Evolutionary conservation across 2,329 filamentous ascomycete species (phyloP), one percentile per base, ranked within the genome.

Genomic region (Trichoderma guizhouense): DNA sequence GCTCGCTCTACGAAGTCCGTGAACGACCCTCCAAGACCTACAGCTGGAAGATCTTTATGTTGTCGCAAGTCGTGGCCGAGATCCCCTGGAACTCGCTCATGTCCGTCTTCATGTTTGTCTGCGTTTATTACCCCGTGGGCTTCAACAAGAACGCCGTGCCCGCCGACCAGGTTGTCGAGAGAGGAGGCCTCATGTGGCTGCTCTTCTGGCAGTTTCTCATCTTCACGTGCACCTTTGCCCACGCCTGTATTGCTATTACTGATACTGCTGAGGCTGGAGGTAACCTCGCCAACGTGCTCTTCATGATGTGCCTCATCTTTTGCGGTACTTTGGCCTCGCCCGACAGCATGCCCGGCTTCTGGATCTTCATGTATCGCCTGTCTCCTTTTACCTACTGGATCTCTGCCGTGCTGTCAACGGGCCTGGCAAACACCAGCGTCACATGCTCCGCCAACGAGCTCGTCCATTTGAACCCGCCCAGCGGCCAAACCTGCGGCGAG

Each of bases 251-350:
- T n/a, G 67, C 67, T 30, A 69, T 69, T 15, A 69, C 67, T 2
- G 67, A 69, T 28, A 69, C 67, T 8, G 67, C 67, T 15, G 67
- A 69, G 18, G 67, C 67, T 1, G 67, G 67, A 3, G 67, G 67
- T 5, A 69, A 69, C 1, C 58, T 69, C 18, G 67, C 67, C 28
- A 69, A 69, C 0, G 76, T 90, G 0, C 67, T 90, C 18, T 81
- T 90, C 71, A 84, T 86, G 76, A 78, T 89, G 60, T 83, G 93
- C 2, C 85, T 93, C 14, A 87, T 87, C 1, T 94, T 95, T 83
- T 94, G 91, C 76, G 92, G 92, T 73, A 91, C 94, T 2, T 83
- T 93, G 5, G 92, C 93, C 0, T 91, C 91, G 0, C 0, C 85
- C 85, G 30, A 84, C 93, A 30, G 87, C 88, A 12, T 75, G 80